phyloP scores from a whole-genome alignment of 306 rosid genomes.

The Dryas octopetala region DNA sequence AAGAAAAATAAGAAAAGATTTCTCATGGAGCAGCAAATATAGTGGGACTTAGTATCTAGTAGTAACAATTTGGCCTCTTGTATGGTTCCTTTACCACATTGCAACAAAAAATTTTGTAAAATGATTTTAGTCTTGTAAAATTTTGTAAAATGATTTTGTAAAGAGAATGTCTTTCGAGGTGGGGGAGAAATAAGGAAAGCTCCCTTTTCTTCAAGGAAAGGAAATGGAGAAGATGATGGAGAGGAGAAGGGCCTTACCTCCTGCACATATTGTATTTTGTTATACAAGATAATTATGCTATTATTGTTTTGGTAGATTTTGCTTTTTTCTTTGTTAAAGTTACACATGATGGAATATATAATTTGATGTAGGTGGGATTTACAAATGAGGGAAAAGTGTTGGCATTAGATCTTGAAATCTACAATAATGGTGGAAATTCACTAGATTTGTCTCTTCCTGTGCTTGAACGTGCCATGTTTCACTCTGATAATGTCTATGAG shows the following conservation, averaged over 20 bases:
- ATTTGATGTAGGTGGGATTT: conserved; percentile 70
- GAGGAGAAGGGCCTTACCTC: background rate
- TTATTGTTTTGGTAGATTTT: background rate
- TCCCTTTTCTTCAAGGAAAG: background rate
- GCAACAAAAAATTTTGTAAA: background rate
- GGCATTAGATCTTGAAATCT: conserved; percentile 81
- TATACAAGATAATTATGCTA: background rate
- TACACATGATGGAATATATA: conserved; percentile 21
- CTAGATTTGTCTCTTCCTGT: conserved; percentile 79
- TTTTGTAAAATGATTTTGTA: background rate
- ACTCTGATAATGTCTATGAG: conserved; percentile 92
- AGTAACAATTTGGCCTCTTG: background rate
- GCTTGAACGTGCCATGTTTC: conserved; percentile 97
- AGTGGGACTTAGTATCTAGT: background rate
- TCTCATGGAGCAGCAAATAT: background rate
- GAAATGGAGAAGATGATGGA: conserved; percentile 1
- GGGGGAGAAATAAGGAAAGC: background rate
- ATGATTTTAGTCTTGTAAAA: conserved; percentile 3
- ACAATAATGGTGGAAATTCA: conserved; percentile 92
- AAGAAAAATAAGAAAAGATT: background rate
- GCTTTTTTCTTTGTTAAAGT: conserved; percentile 13
- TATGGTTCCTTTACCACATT: background rate
- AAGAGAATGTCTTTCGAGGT: background rate
- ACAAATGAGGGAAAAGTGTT: conserved; percentile 89
- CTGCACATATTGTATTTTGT: background rate